phyloP scores from a whole-genome alignment of 177 flowering plant genomes.

The Vitis hybrid region DNA sequence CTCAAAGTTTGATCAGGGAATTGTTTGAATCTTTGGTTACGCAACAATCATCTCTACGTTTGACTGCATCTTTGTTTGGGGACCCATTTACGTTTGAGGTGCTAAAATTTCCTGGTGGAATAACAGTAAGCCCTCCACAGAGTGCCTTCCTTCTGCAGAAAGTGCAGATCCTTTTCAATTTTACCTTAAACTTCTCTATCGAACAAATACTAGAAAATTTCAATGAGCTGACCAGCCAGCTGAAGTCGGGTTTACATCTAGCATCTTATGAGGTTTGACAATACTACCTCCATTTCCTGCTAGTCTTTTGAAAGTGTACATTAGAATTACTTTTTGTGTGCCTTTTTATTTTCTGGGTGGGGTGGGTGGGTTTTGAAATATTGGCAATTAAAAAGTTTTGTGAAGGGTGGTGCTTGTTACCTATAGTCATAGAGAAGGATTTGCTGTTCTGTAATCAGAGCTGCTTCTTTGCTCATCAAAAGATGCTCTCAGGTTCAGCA shows the following conservation, averaged over 20 bases:
- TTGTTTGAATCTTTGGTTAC: slow-evolving; percentile 48
- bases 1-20: slow-evolving; percentile 56
- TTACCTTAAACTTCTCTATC: slow-evolving; percentile 79
- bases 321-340: neutral
- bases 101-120: slow-evolving; percentile 79
- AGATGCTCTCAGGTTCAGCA: too few species aligned
- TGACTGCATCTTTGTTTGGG: slow-evolving; percentile 70
- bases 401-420: too few species aligned
- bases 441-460: too few species aligned
- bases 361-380: neutral
- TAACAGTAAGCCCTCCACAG: slow-evolving; percentile 72
- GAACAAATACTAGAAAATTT: slow-evolving; percentile 64
- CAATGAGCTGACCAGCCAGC: slow-evolving; percentile 60
- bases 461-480: too few species aligned
- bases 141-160: slow-evolving; percentile 72
- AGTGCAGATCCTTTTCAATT: slow-evolving; percentile 70
- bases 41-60: slow-evolving; percentile 42
- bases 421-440: too few species aligned
- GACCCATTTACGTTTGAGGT: slow-evolving; percentile 69
- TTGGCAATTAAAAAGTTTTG: too few species aligned
- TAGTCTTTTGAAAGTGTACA: neutral
- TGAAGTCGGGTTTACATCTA: slow-evolving; percentile 66
- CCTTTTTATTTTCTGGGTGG: neutral
- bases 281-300: neutral
- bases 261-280: slow-evolving; percentile 65